phyloP scores from a whole-genome alignment of 805 yeast genomes.

The Pichia sporocuriosa region DNA sequence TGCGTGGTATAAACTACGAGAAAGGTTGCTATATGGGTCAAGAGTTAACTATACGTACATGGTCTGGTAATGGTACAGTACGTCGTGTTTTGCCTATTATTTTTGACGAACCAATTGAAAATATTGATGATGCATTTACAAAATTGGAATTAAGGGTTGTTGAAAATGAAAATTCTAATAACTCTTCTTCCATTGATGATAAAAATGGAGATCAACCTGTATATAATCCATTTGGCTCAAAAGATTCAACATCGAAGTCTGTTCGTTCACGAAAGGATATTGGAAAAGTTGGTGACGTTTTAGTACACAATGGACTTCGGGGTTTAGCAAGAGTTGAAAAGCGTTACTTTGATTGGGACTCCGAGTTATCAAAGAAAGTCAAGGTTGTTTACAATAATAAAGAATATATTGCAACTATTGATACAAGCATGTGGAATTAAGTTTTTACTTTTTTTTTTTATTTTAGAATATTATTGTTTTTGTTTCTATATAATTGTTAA shows the following conservation, averaged over 20 bases:
- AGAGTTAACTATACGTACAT: conserved; percentile 86
- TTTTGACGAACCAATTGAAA: conserved; percentile 20
- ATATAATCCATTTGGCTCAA: conserved; percentile 11
- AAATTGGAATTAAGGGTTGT: conserved; percentile 15
- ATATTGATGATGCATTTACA: conserved; percentile 9
- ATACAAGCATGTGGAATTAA: conserved; percentile 8
- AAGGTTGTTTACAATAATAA: conserved; percentile 1
- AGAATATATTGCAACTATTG: conserved; percentile 3
- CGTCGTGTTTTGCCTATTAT: conserved; percentile 74
- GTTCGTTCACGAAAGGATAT: conserved; percentile 18
- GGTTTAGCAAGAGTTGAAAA: conserved; percentile 59
- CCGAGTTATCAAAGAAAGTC: conserved; percentile 6
- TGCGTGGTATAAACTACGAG: conserved; percentile 74
- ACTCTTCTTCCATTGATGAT: too few species aligned
- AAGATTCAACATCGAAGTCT: not conserved
- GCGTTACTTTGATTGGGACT: conserved; percentile 27
- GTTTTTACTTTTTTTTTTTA: not conserved
- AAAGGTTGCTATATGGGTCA: conserved; percentile 98
- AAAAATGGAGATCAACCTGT: conserved; percentile 5
- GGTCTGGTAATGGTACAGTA: conserved; percentile 73
- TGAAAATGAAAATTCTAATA: not conserved
- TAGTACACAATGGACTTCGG: conserved; percentile 47
- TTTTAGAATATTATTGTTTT: not conserved
- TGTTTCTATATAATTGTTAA: not conserved
- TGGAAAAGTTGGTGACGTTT: conserved; percentile 53